Conservation (phyloP, 2,329 filamentous ascomycete species). For the Stachybotrys echinatus region DNA sequence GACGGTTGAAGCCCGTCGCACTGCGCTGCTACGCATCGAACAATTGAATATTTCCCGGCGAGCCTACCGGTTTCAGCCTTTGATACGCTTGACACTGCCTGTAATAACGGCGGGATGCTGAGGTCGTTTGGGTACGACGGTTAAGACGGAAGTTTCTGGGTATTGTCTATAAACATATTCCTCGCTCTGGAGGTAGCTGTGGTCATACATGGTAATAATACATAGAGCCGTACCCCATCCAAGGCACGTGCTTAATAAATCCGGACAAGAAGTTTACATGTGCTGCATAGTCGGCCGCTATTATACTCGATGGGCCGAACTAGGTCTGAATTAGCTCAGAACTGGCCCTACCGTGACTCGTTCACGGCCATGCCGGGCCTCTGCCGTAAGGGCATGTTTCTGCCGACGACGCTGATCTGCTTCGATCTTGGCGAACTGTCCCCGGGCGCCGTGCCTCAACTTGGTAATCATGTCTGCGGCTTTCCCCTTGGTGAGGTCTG, state of each 20-base stretch:
- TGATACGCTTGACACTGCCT: background rate
- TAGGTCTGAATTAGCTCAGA: conserved; percentile 11
- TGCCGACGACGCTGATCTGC: conserved; percentile 45
- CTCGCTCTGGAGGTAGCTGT: no score
- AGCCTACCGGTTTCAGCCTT: background rate
- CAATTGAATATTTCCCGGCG: no score
- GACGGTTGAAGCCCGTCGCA: background rate
- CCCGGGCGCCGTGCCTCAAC: conserved; percentile 74
- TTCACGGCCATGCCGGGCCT: conserved; percentile 41
- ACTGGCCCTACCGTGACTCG: conserved; percentile 52
- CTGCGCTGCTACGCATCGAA: background rate
- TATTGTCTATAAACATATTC: background rate
- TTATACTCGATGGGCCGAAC: no score
- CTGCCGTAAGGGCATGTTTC: conserved; percentile 26
- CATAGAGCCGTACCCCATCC: no score
- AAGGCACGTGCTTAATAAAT: no score
- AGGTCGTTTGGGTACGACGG: background rate
- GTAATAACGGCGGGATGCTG: no score
- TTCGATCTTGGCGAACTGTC: conserved; percentile 50
- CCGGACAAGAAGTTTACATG: no score
- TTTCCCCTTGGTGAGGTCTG: conserved; percentile 69
- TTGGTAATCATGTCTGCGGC: conserved; percentile 92
- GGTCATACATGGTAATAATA: no score
- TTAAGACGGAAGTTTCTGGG: background rate
- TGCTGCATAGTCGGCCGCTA: no score